Evolutionary conservation across 352 stramenopile genomes (phyloP).

Genomic region (Pythium inflatum): DNA sequence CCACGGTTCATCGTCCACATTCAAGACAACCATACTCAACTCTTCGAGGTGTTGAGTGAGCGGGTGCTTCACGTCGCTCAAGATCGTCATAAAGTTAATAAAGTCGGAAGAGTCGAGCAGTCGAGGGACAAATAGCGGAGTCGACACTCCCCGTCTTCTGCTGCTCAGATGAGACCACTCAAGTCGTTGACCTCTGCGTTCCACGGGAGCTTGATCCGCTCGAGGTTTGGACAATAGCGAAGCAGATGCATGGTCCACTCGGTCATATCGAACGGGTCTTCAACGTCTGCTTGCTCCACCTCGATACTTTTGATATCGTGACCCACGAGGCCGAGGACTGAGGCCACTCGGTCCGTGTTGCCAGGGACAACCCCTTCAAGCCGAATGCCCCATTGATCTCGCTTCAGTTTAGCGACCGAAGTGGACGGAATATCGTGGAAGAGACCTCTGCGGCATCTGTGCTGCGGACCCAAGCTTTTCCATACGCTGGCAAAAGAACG

Average conservation of each 20-base stretch:
- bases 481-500: not conserved
- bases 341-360: not conserved
- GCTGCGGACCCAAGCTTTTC: not conserved
- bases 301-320: not conserved
- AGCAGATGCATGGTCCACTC: not conserved
- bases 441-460: not conserved
- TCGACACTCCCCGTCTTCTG: not conserved
- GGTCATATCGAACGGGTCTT: slow-evolving; percentile 4
- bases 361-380: not conserved
- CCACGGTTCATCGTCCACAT: not conserved
- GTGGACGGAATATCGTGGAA: too few relatives aligned
- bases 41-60: not conserved
- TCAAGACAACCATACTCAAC: not conserved
- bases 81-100: not conserved
- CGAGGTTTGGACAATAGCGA: not conserved
- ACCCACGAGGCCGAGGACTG: not conserved
- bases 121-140: not conserved
- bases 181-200: not conserved
- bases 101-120: not conserved
- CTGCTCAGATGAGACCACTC: not conserved
- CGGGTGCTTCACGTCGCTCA: not conserved
- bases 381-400: too few relatives aligned
- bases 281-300: not conserved
- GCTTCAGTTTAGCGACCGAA: too few relatives aligned
- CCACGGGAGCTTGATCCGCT: not conserved